A percentile compares a stretch with the other conserved stretches of the same genome.
Evolutionary conservation across 108 stramenopile genomes (phyloP).

Genomic region (Schizochytrium sp.): DNA sequence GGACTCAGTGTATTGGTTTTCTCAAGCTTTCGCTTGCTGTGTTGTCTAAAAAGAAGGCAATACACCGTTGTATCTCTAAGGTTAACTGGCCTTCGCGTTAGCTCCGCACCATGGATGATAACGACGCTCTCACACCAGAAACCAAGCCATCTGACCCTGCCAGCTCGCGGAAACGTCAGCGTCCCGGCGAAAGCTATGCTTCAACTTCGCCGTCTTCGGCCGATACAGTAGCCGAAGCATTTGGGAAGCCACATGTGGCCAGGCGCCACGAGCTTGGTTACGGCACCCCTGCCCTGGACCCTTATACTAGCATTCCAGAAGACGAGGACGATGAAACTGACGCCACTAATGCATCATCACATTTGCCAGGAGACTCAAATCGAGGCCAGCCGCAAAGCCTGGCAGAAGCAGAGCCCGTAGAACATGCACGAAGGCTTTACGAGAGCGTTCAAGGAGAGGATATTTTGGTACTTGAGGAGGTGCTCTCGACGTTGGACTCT

Average conservation of each 20-base stretch:
- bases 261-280: slow-evolving; percentile 29
- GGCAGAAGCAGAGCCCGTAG: slow-evolving; percentile 12
- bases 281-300: neutral
- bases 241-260: neutral
- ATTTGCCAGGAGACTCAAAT: neutral
- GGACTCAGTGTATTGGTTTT: too few relatives aligned
- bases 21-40: too few relatives aligned
- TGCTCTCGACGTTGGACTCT: neutral
- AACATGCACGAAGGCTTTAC: neutral
- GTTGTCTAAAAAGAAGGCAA: too few relatives aligned
- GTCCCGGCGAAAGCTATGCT: too few relatives aligned
- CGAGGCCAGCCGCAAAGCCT: neutral
- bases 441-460: neutral
- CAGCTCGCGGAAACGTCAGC: too few relatives aligned
- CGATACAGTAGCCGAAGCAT: neutral
- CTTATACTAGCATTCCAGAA: neutral
- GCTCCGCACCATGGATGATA: too few relatives aligned
- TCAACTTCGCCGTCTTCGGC: too few relatives aligned
- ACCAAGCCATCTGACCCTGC: too few relatives aligned
- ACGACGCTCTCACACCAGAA: too few relatives aligned
- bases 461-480: slow-evolving; percentile 9
- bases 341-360: neutral
- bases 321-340: neutral
- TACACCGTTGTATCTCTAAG: too few relatives aligned
- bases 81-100: too few relatives aligned